Evolutionary conservation across 225 moss, liverwort and hornwort genomes (phyloP), one percentile per base, ranked within the genome.

Genomic region (Asterella californica): DNA sequence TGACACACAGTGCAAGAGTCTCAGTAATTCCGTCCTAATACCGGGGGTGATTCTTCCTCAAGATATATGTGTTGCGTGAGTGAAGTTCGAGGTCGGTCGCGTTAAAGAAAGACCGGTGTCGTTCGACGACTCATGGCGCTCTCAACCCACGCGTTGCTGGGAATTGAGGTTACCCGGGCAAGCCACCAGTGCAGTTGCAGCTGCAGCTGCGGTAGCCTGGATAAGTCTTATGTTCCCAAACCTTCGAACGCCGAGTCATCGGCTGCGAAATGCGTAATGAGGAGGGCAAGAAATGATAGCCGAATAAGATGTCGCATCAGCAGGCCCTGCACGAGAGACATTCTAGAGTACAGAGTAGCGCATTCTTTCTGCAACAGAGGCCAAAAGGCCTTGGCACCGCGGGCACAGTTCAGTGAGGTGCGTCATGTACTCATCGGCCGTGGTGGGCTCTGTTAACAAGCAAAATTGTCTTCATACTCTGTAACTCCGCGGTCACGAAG

Each of bases 361-460:
- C 90, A 94, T 83, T 89, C 85, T 73, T 86, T 96, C 80, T 96
- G 96, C 94, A 88, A 87, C 54, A 88, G 89, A 73, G 94, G 94
- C 29, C 92, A 92, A 50, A 89, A 83, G 80, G 94, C 96, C 60
- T 89, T 92, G 79, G 94, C 96, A 55, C 80, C 94, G 80, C 96
- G 94, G 84, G 91, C 91, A 79, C 92, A 94, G 74, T 94, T 96
- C 82, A 96, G 96, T 88, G 96, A 96, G 92, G 96, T 93, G 38
- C 30, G 78, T 81, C 72, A 54, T n/a, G 21, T 32, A 59, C 19
- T 74, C 30, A 52, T 53, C 52, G 12, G 71, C 42, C 11, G 37
- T 46, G 12, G 4, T 61, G 5, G n/a, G n/a, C 25, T 47, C 1
- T 42, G 2, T 47, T 19, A 27, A 9, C n/a, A 57, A 57, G 57